Base-by-base conservation (phyloP, 2,329 filamentous ascomycete genomes). In the Phoma sp. region DNA sequence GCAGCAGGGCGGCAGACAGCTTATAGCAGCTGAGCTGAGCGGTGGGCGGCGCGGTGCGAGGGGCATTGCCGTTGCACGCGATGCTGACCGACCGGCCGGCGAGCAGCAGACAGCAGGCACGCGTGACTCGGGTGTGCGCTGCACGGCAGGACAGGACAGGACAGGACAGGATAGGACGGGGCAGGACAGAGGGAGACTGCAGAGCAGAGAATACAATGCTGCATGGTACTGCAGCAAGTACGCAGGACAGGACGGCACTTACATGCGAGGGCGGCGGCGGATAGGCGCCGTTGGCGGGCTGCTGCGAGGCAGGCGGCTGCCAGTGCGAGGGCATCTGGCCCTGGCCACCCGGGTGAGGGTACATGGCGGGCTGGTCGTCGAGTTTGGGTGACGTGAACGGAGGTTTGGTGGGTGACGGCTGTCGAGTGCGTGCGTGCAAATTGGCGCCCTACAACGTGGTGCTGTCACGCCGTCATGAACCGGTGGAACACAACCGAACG, bases 261-360 rank as follows among this genome's bases (percentile, higher is more conserved):
- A 74, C 72, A 65, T 74, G 72, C 52, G 65, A 56, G 49, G 70
- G 66, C 46, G 52, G 51, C 50, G 69, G 71, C 54, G 67, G 67
- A 55, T 75, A 75, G 42, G 70, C 56, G 59, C 68, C 71, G 62
- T 69, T 72, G 48, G 70, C 62, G 47, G 72, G 69, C 61, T 72
- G 68, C 52, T 54, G 51, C 57, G 67, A 58, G 36, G 66, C 68
- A 14, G 70, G 70, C 45, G 72, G 72, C 57, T 73, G 70, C 70
- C 71, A 74, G 58, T 75, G 72, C 29, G 72, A 66, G 53, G 71
- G 71, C 52, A 73, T 65, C 62, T 74, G 73, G 61, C 71, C 72
- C 57, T 71, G 72, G 66, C 68, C 69, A 47, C 61, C 67, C 60
- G 67, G 60, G 60, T 73, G 69, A 62, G 71, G 69, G 55, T 71